phyloP scores from a whole-genome alignment of 164 flowering plant genomes.

The Warburgia ugandensis region DNA sequence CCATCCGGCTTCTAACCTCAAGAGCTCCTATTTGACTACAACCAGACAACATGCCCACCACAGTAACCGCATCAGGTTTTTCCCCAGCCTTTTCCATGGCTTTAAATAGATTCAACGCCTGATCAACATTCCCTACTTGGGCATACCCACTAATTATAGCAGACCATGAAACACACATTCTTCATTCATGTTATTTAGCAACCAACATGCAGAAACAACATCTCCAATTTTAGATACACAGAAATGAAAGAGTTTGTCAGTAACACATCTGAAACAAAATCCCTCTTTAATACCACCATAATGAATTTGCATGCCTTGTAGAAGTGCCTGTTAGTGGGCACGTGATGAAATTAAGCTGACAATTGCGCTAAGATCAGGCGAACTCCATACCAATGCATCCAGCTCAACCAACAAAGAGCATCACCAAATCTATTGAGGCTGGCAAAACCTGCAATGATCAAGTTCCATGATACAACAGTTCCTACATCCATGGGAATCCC shows the following conservation, averaged over 20 bases:
- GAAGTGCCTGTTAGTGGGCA: constrained; percentile 21
- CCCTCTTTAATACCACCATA: constrained; percentile 38
- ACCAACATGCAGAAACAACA: constrained; percentile 24
- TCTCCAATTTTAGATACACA: constrained; percentile 58
- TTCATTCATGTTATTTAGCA: constrained; percentile 36
- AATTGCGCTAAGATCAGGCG: constrained; percentile 46
- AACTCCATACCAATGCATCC: constrained; percentile 30
- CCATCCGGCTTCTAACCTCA: constrained; percentile 46
- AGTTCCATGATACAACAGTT: constrained; percentile 59
- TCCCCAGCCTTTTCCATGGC: constrained; percentile 40
- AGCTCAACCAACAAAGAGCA: constrained; percentile 21
- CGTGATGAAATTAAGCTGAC: constrained; percentile 41
- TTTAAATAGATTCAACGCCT: constrained; percentile 38
- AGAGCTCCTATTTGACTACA: constrained; percentile 51
- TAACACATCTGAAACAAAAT: constrained; percentile 26
- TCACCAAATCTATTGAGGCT: constrained; percentile 12
- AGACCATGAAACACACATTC: constrained; percentile 57
- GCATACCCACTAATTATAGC: constrained; percentile 55
- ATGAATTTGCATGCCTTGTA: constrained; percentile 35
- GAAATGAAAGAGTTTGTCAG: constrained; percentile 44
- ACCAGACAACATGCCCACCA: constrained; percentile 39
- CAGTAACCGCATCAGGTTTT: constrained; percentile 56
- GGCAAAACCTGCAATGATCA: constrained; percentile 40
- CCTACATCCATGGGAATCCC: constrained; percentile 23
- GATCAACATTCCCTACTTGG: constrained; percentile 35